Base-by-base conservation (phyloP, 208 protist species). In the Leishmania tropica region DNA sequence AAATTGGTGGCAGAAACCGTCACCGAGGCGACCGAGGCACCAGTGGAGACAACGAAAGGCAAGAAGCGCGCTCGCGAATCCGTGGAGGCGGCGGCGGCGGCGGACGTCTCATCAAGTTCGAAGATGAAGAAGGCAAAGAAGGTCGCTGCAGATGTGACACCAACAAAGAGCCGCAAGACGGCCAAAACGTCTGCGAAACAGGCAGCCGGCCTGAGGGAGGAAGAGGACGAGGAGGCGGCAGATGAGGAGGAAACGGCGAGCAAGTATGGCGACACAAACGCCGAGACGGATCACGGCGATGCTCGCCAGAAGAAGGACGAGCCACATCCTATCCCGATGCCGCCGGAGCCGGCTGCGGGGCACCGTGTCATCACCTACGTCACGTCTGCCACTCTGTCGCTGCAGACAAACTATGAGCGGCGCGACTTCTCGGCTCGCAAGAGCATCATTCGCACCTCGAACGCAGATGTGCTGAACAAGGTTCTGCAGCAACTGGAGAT, bases 341-440 rank as follows among this genome's bases (percentile, higher is more conserved):
- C 97, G 4, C 78, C 93, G 31, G 88, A 89, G 70, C 95, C 93
- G 31, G 62, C 77, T 40, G 86, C 87, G 2, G 83, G 85, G 60
- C 91, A 96, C 82, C 88, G 88, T 42, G 88, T 97, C 17, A 75
- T 89, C 64, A 97, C 95, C 10, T 97, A 92, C 88, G 90, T 98
- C 15, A 97, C 93, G 1, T 97, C 93, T 48, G 96, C 96, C 11
- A 98, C 96, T 35, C 90, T 98, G n/a, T 96, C 96, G 19, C 91
- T 98, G 54, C 90, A 96, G 85, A 95, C 92, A 53, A 96, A 97
- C 72, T 96, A 96, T 81, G 91, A 96, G 76, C 92, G 93, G 21
- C 85, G 87, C 24, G 93, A 96, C 86, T 88, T 90, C 75, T 89
- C 89, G 15, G 83, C 92, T 0, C 89, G 85, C 74, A 95, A 96